phyloP scores from a whole-genome alignment of 108 stramenopile genomes.

The Cyclotella cryptica region DNA sequence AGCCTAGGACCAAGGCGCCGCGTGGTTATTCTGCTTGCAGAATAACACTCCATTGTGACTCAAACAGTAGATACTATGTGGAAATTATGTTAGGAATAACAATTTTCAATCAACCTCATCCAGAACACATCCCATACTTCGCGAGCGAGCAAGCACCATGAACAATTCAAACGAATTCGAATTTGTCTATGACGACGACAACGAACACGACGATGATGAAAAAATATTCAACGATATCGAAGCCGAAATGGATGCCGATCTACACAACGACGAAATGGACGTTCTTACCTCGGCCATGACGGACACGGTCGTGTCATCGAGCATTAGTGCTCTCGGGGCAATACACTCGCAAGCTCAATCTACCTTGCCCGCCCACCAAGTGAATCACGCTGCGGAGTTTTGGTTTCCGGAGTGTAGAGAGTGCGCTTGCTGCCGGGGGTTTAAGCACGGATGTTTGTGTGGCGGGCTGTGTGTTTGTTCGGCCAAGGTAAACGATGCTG shows the following conservation, averaged over 20 bases:
- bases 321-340: background rate
- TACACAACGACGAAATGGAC: conserved; percentile 11
- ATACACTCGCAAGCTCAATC: background rate
- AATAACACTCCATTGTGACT: no score
- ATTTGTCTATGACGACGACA: background rate
- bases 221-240: conserved; percentile 17
- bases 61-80: no score
- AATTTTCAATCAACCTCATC: no score
- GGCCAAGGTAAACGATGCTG: background rate
- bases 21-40: no score
- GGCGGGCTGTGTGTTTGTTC: conserved; percentile 11
- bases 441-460: conserved; percentile 58
- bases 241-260: conserved; percentile 17
- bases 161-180: no score
- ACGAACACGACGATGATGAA: conserved; percentile 18
- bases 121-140: no score
- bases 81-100: no score
- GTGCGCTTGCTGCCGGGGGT: conserved; percentile 59
- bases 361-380: conserved; percentile 36
- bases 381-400: conserved; percentile 50
- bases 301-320: background rate
- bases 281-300: background rate
- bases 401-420: conserved; percentile 67
- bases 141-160: no score
- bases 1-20: no score